A percentile compares a stretch with the other conserved stretches of the same genome.
phyloP scores from a whole-genome alignment of 768 basidiomycete genomes.

The Hericium rajendrae region DNA sequence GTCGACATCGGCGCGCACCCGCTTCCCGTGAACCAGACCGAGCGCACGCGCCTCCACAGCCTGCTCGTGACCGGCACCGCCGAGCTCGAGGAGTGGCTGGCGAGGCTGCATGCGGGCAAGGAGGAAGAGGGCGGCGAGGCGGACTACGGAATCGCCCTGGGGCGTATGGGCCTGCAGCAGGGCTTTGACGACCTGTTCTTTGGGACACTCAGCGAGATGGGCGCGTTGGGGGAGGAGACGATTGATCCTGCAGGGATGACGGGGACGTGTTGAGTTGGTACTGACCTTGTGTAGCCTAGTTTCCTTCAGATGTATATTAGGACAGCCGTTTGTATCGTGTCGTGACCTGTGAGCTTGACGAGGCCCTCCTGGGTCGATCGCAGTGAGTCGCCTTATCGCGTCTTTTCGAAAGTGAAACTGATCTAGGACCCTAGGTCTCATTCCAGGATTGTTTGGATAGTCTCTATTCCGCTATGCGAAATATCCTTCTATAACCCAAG shows the following conservation, averaged over 20 bases:
- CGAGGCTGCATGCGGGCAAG: slow-evolving; percentile 18
- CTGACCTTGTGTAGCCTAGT: not conserved
- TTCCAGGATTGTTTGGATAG: no score
- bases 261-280: not conserved
- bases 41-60: slow-evolving; percentile 60
- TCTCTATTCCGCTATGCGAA: no score
- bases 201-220: slow-evolving; percentile 51
- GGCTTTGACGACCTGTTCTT: slow-evolving; percentile 57
- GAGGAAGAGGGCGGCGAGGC: slow-evolving; percentile 16
- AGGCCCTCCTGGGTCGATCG: no score
- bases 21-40: slow-evolving; percentile 53
- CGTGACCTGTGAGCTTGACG: not conserved
- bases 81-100: slow-evolving; percentile 62
- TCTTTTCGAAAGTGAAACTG: no score
- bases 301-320: no score
- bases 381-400: no score
- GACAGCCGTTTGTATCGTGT: no score
- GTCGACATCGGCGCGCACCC: slow-evolving; percentile 25
- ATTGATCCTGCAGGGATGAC: not conserved
- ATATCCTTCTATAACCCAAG: no score
- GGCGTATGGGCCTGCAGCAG: slow-evolving; percentile 45
- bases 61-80: slow-evolving; percentile 51
- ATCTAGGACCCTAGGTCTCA: no score
- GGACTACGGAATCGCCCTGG: slow-evolving; percentile 30
- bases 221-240: slow-evolving; percentile 17